These are phyloP conservation scores for Phlebopus sp. DNA, from an alignment of 1,284 basidiomycete genomes.

Conservation along the genomic window DNA sequence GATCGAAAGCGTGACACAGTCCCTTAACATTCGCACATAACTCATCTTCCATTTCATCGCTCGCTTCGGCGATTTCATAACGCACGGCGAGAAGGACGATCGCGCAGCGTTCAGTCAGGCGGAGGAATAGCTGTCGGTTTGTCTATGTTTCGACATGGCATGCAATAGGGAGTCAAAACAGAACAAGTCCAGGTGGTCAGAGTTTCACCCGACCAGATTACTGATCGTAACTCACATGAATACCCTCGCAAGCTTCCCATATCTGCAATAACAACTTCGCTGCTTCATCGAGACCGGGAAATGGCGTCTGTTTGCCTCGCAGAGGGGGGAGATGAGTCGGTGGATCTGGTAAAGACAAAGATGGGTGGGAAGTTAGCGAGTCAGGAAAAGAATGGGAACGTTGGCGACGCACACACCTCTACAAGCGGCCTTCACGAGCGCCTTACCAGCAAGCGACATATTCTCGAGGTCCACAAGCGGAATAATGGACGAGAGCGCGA, in stretches of 20 bases:
- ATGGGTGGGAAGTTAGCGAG: neutral
- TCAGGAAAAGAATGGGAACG: neutral
- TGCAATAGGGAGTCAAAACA: neutral
- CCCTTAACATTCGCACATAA: slow-evolving; percentile 37
- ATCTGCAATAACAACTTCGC: slow-evolving; percentile 53
- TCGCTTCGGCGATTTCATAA: slow-evolving; percentile 43
- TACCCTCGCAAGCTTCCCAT: slow-evolving; percentile 57
- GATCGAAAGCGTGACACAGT: slow-evolving; percentile 34
- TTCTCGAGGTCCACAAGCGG: slow-evolving; percentile 14
- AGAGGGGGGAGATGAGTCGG: slow-evolving; percentile 21
- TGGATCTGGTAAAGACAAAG: slow-evolving; percentile 17
- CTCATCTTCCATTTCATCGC: slow-evolving; percentile 14
- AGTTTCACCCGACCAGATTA: neutral
- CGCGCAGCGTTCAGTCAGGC: slow-evolving; percentile 51
- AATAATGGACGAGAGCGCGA: slow-evolving; percentile 30
- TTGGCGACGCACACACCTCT: slow-evolving; percentile 24
- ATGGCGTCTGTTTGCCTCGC: slow-evolving; percentile 44
- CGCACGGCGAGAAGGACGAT: slow-evolving; percentile 45
- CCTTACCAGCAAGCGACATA: slow-evolving; percentile 26
- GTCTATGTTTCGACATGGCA: slow-evolving; percentile 36
- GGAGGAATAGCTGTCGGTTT: slow-evolving; percentile 50
- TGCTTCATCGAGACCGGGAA: slow-evolving; percentile 53
- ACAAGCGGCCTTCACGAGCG: slow-evolving; percentile 17
- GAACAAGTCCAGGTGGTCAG: neutral
- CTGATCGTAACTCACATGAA: slow-evolving; percentile 49